Conservation (phyloP, 352 stramenopile species). For the Phytopythium mirpurense region DNA sequence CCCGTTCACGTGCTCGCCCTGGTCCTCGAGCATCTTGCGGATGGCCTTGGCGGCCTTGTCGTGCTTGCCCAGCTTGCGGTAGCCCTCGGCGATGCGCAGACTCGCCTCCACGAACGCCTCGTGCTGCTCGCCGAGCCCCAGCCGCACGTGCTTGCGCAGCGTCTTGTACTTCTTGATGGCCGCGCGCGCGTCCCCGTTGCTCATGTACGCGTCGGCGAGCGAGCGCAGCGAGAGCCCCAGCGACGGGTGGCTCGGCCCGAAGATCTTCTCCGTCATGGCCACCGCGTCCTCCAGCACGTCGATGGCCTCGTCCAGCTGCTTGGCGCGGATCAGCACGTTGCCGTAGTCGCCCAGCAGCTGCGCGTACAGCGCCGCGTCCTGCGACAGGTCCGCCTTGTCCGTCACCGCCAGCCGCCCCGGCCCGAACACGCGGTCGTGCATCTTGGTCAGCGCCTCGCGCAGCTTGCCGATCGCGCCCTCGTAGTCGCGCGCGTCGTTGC, state of each 20-base stretch:
- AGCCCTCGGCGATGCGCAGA: conserved; percentile 60
- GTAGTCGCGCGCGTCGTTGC: conserved; percentile 63
- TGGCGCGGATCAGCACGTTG: conserved; percentile 60
- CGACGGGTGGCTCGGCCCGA: conserved; percentile 75
- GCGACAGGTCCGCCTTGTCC: conserved; percentile 48
- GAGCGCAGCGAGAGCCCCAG: conserved; percentile 68
- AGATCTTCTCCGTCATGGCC: conserved; percentile 68
- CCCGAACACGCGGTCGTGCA: conserved; percentile 72
- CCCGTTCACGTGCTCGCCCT: conserved; percentile 52
- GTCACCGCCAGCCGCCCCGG: conserved; percentile 35
- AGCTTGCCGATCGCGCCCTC: conserved; percentile 47
- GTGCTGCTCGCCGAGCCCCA: conserved; percentile 56
- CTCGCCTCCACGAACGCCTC: conserved; percentile 74
- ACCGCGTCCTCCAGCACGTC: conserved; percentile 75
- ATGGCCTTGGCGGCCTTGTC: conserved; percentile 46
- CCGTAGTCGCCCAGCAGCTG: conserved; percentile 82
- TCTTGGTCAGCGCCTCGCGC: conserved; percentile 53
- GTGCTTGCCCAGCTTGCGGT: conserved; percentile 61
- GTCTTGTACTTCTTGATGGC: conserved; percentile 66
- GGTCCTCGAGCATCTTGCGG: conserved; percentile 47
- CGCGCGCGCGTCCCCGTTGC: conserved; percentile 63
- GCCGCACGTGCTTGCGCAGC: conserved; percentile 63
- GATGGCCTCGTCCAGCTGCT: conserved; percentile 71
- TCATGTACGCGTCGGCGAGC: conserved; percentile 77
- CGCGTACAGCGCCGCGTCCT: conserved; percentile 69